Evolutionary conservation across 345 rosid genomes (phyloP).

Genomic region (Lenwebbia sp.): DNA sequence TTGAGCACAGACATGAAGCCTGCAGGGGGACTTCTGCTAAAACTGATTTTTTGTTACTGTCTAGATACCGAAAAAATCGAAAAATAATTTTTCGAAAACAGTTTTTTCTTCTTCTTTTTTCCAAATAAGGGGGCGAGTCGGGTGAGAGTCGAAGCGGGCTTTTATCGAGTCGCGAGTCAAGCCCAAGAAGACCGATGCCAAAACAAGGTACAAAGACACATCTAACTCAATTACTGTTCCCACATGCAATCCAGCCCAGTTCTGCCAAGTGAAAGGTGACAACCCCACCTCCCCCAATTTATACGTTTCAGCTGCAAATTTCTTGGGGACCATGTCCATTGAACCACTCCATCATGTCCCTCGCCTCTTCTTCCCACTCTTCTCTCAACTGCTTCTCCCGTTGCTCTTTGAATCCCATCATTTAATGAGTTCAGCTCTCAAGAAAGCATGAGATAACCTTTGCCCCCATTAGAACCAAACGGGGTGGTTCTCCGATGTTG

Average conservation of each 20-base stretch:
- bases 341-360: background rate
- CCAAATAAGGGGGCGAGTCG: no score
- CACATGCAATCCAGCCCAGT: constrained; percentile 7
- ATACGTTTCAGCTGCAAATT: constrained; percentile 4
- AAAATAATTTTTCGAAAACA: no score
- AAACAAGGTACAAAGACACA: background rate
- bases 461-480: background rate
- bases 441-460: background rate
- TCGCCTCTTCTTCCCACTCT: background rate
- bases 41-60: no score
- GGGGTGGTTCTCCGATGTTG: background rate
- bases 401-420: background rate
- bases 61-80: no score
- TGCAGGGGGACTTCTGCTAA: no score
- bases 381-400: background rate
- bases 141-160: background rate
- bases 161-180: background rate
- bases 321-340: constrained; percentile 20
- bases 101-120: background rate
- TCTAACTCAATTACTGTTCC: background rate
- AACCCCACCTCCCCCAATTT: background rate
- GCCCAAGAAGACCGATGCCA: background rate
- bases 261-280: constrained; percentile 2
- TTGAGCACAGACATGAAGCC: no score
- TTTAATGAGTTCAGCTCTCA: background rate